Base-by-base conservation (phyloP, 2,329 filamentous ascomycete genomes). In the Stylonectria norvegica region DNA sequence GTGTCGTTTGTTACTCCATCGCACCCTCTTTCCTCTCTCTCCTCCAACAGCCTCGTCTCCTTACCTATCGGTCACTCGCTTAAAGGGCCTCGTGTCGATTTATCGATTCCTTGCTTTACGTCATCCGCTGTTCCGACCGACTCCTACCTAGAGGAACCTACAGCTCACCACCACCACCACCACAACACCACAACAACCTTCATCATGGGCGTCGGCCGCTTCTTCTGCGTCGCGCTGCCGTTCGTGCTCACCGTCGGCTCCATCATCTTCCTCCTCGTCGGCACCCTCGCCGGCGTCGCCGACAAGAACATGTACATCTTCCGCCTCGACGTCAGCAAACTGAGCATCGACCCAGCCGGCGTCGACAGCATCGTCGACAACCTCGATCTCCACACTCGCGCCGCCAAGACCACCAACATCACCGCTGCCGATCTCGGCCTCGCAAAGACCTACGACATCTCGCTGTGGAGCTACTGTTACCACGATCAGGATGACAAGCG, bases 391-490 rank as follows among this genome's bases (percentile, higher is more conserved):
- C 48, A 46, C 34, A 40, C 42, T 5, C 45, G 50, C 25, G 40
- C 48, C 2, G 35, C 37, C 34, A 53, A 58, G 45, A 55, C 48
- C 49, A 61, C 52, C 50, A 81, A 79, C 65, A 71, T 83, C 57
- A 81, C 76, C 4, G 78, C 78, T 6, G 50, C 61, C 1, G 67
- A 78, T 17, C 72, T 87, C 30, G 72, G 77, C 39, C 76, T 95
- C 43, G 78, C 76, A 57, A 81, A 91, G 60, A 74, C 81, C 58
- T 97, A 96, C 76, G 78, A 86, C 46, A 74, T 97, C 60, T 80
- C 78, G 59, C 75, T 97, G 25, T 95, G 88, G 86, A 86, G 85
- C 61, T 95, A 89, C 76, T 97, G 93, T 77, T 70, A 72, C 42
- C 80, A 76, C 38, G 67, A 74, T 36, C 64, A 72, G 51, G 75